Percentiles rank a stretch among this genome's conserved stretches.
These are phyloP conservation scores for Tetracentron sinense DNA, from an alignment of 164 flowering plant genomes.

Conservation along the genomic window DNA sequence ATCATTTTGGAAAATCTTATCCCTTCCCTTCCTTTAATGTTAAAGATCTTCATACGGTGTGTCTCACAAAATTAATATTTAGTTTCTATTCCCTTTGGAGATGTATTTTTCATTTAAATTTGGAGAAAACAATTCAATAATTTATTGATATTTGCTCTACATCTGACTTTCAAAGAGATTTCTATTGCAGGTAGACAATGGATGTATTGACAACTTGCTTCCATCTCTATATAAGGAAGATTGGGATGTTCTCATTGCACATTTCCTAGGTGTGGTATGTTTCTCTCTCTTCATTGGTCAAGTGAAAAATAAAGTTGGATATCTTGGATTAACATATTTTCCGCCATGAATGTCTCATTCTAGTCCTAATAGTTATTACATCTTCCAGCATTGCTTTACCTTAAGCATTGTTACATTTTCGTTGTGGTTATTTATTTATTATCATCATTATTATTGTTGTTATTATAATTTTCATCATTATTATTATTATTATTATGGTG, in stretches of 20 bases:
- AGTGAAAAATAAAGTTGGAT: too few species aligned
- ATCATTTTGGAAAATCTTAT: slow-evolving; percentile 71
- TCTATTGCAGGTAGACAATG: slow-evolving; percentile 82
- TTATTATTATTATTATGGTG: too few species aligned
- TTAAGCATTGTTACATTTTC: too few species aligned
- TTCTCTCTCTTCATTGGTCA: background rate
- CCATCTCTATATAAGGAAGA: slow-evolving; percentile 72
- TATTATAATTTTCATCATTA: too few species aligned
- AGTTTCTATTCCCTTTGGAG: too few species aligned
- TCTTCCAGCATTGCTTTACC: background rate
- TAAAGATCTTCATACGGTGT: slow-evolving; percentile 93
- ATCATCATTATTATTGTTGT: too few species aligned
- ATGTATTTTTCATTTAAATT: background rate
- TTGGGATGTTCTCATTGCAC: slow-evolving; percentile 99
- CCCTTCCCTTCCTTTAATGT: slow-evolving; percentile 97
- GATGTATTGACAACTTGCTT: slow-evolving; percentile 77
- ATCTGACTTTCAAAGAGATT: slow-evolving; percentile 9
- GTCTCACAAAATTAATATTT: too few species aligned
- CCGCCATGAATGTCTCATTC: background rate
- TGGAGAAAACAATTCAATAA: background rate
- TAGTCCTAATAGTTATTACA: background rate
- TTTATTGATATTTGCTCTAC: background rate
- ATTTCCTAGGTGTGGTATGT: slow-evolving; percentile 98
- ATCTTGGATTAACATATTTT: background rate
- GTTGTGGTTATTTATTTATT: too few species aligned